phyloP scores from a whole-genome alignment of 495 filamentous ascomycete species.

The Aspergillus avenaceus region DNA sequence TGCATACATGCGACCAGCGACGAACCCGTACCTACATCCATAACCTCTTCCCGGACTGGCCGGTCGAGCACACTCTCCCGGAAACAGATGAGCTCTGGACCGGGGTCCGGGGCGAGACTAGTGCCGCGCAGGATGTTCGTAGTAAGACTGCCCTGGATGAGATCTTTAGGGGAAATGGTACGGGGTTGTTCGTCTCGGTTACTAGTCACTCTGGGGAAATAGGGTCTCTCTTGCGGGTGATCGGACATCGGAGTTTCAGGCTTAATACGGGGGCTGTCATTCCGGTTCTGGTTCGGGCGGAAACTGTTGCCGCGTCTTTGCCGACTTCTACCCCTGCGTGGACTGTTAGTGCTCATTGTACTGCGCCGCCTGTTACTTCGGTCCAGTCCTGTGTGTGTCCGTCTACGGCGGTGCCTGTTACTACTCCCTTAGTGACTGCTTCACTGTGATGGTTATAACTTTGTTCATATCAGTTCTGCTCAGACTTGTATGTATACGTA shows the following conservation, averaged over 20 bases:
- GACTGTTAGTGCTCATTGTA: conserved; percentile 46
- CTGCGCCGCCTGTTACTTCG: conserved; percentile 43
- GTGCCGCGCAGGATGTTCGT: conserved; percentile 51
- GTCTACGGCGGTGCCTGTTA: conserved; percentile 36
- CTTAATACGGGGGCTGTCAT: conserved; percentile 67
- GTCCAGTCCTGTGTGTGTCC: conserved; percentile 46
- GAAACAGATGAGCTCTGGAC: conserved; percentile 62
- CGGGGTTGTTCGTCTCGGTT: conserved; percentile 57
- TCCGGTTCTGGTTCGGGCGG: conserved; percentile 61
- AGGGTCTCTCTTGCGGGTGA: conserved; percentile 48
- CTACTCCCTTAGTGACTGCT: conserved; percentile 24
- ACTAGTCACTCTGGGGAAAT: conserved; percentile 70
- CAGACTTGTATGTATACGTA: too few species aligned
- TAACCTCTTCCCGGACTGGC: conserved; percentile 52
- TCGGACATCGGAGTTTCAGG: conserved; percentile 58
- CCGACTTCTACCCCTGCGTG: conserved; percentile 35
- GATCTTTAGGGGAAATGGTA: conserved; percentile 51
- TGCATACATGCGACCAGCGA: conserved; percentile 78
- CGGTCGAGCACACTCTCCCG: conserved; percentile 58
- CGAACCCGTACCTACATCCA: conserved; percentile 54
- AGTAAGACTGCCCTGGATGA: conserved; percentile 54
- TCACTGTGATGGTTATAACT: too few species aligned
- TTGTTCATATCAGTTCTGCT: too few species aligned
- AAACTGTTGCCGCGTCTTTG: conserved; percentile 23
- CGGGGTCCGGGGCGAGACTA: conserved; percentile 49